Evolutionary conservation across 306 rosid species (phyloP).

Genomic region (Medicago ruthenica): DNA sequence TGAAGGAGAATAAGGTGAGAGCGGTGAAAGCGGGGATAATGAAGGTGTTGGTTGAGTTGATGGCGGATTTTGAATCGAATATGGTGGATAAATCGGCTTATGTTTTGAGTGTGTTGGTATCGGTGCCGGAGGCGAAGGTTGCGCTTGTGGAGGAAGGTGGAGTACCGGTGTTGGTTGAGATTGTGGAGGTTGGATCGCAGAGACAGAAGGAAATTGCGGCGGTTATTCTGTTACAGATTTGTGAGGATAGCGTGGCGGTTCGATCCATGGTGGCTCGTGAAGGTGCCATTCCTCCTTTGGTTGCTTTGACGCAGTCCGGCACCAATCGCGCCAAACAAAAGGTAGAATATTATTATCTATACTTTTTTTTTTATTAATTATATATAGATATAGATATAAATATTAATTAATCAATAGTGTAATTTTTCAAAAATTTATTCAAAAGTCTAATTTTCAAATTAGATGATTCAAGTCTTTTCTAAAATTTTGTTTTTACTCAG

Average conservation of each 20-base stretch:
- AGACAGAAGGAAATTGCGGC: slow-evolving; percentile 89
- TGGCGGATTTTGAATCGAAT: slow-evolving; percentile 89
- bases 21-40: slow-evolving; percentile 88
- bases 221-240: slow-evolving; percentile 72
- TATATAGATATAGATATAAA: not conserved
- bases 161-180: slow-evolving; percentile 89
- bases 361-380: not conserved
- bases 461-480: too few relatives aligned
- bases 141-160: slow-evolving; percentile 94
- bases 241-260: slow-evolving; percentile 67
- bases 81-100: slow-evolving; percentile 97
- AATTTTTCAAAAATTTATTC: too few relatives aligned
- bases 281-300: slow-evolving; percentile 96
- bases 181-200: slow-evolving; percentile 86
- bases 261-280: slow-evolving; percentile 91
- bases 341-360: slow-evolving; percentile 44
- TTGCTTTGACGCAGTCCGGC: slow-evolving; percentile 90
- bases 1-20: slow-evolving; percentile 80
- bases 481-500: too few relatives aligned
- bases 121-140: slow-evolving; percentile 70
- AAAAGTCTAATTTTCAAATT: too few relatives aligned
- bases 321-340: slow-evolving; percentile 96
- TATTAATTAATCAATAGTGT: too few relatives aligned
- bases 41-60: slow-evolving; percentile 82
- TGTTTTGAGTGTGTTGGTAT: slow-evolving; percentile 76